Conservation (phyloP, 345 rosid genomes). For the Populus alba region DNA sequence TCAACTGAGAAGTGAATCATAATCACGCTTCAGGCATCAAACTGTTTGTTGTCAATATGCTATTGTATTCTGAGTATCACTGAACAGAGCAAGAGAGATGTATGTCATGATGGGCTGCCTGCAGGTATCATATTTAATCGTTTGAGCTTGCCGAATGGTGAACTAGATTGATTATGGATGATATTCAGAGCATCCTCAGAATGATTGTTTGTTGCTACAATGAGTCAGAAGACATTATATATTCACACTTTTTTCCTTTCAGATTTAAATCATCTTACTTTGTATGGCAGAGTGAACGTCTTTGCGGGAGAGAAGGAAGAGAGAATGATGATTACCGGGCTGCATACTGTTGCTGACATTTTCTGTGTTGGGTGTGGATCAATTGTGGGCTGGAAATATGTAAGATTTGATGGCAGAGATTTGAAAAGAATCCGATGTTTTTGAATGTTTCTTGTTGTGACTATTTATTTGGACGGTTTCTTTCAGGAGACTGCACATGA, state of each 20-base stretch:
- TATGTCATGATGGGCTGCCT: neutral
- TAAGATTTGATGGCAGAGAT: conserved; percentile 42
- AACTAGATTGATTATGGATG: neutral
- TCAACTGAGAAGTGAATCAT: conserved; percentile 1
- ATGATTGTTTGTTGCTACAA: conserved; percentile 8
- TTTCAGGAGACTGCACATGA: conserved; percentile 90
- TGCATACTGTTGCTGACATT: conserved; percentile 86
- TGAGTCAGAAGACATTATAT: conserved; percentile 6
- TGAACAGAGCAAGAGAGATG: neutral
- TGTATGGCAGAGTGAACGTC: conserved; percentile 69
- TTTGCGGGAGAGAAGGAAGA: conserved; percentile 70
- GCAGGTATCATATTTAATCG: neutral
- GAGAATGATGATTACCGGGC: conserved; percentile 80
- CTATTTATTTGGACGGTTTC: conserved; percentile 29
- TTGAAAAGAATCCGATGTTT: conserved; percentile 8
- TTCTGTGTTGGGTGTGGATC: conserved; percentile 98
- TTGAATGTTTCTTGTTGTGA: conserved; percentile 10
- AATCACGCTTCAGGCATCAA: neutral
- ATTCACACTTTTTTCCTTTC: neutral
- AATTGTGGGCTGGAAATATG: conserved; percentile 95
- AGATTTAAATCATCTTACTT: conserved; percentile 5
- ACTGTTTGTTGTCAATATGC: neutral
- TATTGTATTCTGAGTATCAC: conserved; percentile 2
- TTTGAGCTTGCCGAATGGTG: neutral
- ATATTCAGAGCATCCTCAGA: neutral